A percentile compares a stretch with the other conserved stretches of the same genome.
phyloP scores from a whole-genome alignment of 2,329 filamentous ascomycete species.

The Claviceps sp. region DNA sequence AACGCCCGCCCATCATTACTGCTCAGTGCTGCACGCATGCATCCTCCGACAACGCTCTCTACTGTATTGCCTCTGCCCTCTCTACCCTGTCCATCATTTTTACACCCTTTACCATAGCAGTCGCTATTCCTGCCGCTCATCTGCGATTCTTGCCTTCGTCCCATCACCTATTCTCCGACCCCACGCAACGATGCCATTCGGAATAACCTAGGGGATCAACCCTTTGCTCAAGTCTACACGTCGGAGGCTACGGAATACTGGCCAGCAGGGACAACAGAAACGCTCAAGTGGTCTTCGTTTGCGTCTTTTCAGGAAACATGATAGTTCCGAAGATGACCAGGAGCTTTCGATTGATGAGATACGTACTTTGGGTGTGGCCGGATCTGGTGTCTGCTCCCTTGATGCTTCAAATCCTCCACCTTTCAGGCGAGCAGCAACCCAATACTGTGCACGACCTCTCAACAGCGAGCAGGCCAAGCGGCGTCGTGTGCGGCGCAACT shows the following conservation, averaged over 20 bases:
- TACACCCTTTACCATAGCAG: not conserved
- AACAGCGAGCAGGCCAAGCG: not conserved
- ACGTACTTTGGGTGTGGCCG: not conserved
- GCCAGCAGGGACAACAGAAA: not conserved
- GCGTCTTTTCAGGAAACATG: not conserved
- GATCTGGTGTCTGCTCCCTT: not conserved
- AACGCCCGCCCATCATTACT: not conserved
- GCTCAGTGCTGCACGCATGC: not conserved
- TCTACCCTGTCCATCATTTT: not conserved
- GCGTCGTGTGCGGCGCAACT: not conserved
- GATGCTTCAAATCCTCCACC: not conserved
- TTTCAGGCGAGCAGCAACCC: not conserved
- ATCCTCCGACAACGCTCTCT: not conserved
- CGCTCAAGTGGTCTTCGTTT: not conserved
- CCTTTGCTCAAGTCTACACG: constrained; percentile 1
- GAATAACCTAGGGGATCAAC: not conserved
- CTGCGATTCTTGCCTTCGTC: not conserved
- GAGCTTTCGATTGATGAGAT: not conserved
- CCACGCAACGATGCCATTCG: constrained; percentile 1
- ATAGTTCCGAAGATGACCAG: not conserved
- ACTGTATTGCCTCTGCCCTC: not conserved
- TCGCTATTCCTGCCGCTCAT: not conserved
- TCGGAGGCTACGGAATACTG: not conserved
- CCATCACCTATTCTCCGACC: not conserved
- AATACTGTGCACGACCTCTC: not conserved